These are phyloP conservation scores for Cladorrhinum samala DNA, from an alignment of 495 filamentous ascomycete species.

Conservation along the genomic window DNA sequence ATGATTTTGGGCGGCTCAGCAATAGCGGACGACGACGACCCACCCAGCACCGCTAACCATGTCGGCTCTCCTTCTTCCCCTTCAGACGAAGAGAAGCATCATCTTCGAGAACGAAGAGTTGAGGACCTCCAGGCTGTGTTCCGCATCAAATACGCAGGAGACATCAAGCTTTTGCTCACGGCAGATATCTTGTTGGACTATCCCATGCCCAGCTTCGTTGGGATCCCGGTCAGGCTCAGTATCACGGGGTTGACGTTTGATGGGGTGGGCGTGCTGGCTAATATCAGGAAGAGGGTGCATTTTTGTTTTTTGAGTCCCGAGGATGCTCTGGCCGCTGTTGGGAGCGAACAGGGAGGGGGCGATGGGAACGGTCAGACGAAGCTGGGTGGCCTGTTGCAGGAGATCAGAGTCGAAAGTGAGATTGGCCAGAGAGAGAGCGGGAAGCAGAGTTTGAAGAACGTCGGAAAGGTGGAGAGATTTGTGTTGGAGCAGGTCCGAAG, in stretches of 20 bases:
- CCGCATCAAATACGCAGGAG: conserved; percentile 79
- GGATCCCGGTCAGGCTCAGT: conserved; percentile 82
- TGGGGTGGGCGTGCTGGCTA: conserved; percentile 84
- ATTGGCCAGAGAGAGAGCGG: conserved; percentile 87
- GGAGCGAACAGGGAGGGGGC: conserved; percentile 32
- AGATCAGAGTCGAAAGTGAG: conserved; percentile 94
- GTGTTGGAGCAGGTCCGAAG: conserved; percentile 92
- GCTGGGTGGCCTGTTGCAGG: conserved; percentile 71
- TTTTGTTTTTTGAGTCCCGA: conserved; percentile 90
- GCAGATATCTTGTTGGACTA: conserved; percentile 95
- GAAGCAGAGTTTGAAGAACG: conserved; percentile 93
- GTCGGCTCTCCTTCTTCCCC: background rate
- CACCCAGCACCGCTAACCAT: background rate
- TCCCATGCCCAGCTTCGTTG: conserved; percentile 93
- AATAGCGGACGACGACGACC: conserved; percentile 11
- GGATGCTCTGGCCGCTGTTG: conserved; percentile 67
- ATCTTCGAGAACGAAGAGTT: conserved; percentile 44
- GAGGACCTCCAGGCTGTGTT: conserved; percentile 86
- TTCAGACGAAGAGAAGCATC: conserved; percentile 25
- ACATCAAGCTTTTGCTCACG: conserved; percentile 78
- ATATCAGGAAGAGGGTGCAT: conserved; percentile 75
- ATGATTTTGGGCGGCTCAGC: conserved; percentile 15
- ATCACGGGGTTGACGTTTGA: conserved; percentile 94
- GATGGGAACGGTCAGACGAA: conserved; percentile 21
- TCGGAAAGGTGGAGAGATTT: conserved; percentile 96